These are phyloP conservation scores for Narthecium ossifragum DNA, from an alignment of 106 monocot species.

Conservation along the genomic window DNA sequence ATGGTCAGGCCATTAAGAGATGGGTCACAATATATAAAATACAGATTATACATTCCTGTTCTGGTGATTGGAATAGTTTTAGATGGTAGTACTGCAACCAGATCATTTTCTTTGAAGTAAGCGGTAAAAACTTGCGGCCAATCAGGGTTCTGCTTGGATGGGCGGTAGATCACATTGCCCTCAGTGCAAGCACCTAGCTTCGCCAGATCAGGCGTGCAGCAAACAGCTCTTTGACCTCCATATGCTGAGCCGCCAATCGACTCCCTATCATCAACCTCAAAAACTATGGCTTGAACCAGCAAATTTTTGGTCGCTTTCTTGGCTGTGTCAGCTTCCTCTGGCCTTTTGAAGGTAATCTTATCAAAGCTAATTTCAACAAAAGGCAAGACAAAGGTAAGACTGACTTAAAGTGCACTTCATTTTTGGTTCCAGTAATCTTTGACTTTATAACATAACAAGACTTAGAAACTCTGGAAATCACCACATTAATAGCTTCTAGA, in stretches of 20 bases:
- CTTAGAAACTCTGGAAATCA: too few relatives aligned
- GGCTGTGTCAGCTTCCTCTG: conserved; percentile 36
- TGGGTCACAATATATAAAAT: conserved; percentile 73
- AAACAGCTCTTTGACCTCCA: conserved; percentile 88
- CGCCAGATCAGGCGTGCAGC: conserved; percentile 92
- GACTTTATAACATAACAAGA: too few relatives aligned
- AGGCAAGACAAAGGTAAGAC: neutral
- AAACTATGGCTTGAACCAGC: conserved; percentile 75
- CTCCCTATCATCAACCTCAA: conserved; percentile 87
- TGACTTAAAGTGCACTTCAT: neutral
- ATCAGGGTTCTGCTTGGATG: conserved; percentile 47
- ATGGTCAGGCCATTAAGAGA: conserved; percentile 49
- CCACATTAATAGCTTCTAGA: too few relatives aligned
- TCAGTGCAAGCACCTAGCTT: conserved; percentile 76
- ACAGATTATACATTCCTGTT: conserved; percentile 89
- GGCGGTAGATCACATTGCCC: conserved; percentile 61
- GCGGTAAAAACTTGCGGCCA: conserved; percentile 71
- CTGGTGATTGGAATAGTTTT: conserved; percentile 47
- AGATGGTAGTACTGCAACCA: conserved; percentile 48
- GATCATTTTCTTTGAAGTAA: conserved; percentile 54
- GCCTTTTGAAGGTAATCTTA: conserved; percentile 63
- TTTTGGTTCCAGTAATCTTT: too few relatives aligned
- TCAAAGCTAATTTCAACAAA: conserved; percentile 54
- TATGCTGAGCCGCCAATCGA: conserved; percentile 88
- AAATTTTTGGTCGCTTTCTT: conserved; percentile 30